These are phyloP conservation scores for Phanerochaete sordida DNA, from an alignment of 768 basidiomycete genomes.

Conservation along the genomic window DNA sequence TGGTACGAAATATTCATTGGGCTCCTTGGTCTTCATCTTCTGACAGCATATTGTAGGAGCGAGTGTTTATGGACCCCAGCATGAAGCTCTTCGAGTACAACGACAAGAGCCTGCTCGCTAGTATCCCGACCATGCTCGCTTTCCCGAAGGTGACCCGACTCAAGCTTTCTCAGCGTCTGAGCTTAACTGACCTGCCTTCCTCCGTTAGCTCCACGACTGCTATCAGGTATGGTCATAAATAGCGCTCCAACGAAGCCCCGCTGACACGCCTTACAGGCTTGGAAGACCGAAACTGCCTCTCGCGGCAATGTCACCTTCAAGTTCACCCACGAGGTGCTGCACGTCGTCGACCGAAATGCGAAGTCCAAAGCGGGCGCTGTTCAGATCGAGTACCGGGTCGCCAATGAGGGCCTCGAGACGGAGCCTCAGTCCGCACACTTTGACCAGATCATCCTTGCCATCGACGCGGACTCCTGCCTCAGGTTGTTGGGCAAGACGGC, in stretches of 20 bases:
- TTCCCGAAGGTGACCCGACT: slow-evolving; percentile 28
- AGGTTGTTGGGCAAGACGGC: slow-evolving; percentile 37
- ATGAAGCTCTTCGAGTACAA: slow-evolving; percentile 33
- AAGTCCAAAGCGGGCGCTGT: slow-evolving; percentile 16
- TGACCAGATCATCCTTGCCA: slow-evolving; percentile 43
- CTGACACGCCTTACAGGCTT: slow-evolving; percentile 11
- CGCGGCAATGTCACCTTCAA: slow-evolving; percentile 25
- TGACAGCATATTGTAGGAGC: slow-evolving; percentile 19
- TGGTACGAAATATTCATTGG: slow-evolving; percentile 15
- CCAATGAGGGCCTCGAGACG: slow-evolving; percentile 10
- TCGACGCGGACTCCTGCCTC: slow-evolving; percentile 41
- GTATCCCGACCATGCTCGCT: slow-evolving; percentile 34
- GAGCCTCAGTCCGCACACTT: slow-evolving; percentile 27
- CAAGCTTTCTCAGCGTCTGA: not conserved
- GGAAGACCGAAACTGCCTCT: slow-evolving; percentile 24
- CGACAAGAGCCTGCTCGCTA: slow-evolving; percentile 28
- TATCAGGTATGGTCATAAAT: not conserved
- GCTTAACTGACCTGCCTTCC: not conserved
- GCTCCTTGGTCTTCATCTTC: not conserved
- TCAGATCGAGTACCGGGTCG: slow-evolving; percentile 20
- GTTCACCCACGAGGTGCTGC: slow-evolving; percentile 23
- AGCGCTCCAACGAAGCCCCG: not conserved
- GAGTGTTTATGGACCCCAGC: slow-evolving; percentile 32
- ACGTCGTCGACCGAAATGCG: slow-evolving; percentile 19
- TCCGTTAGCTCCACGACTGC: not conserved